Evolutionary conservation across 1,284 basidiomycete species (phyloP).

Genomic region (Trametes hirsuta): DNA sequence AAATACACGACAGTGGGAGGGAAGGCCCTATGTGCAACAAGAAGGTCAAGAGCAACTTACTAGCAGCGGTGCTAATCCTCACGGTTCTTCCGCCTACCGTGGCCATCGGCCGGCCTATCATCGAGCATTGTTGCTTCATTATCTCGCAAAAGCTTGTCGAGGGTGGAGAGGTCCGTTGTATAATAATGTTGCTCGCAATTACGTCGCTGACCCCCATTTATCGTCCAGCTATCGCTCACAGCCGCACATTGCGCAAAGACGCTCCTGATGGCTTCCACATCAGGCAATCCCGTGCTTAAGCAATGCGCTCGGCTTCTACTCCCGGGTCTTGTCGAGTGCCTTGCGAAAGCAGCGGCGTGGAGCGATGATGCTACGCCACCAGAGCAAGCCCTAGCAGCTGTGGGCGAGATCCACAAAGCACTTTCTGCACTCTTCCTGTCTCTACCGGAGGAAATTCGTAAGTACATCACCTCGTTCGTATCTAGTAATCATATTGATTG

Average conservation of each 20-base stretch:
- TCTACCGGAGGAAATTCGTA: slow-evolving; percentile 66
- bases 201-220: not conserved
- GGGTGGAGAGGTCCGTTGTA: slow-evolving; percentile 60
- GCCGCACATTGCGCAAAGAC: slow-evolving; percentile 90
- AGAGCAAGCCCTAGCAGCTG: slow-evolving; percentile 60
- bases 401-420: slow-evolving; percentile 83
- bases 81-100: slow-evolving; percentile 76
- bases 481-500: not conserved
- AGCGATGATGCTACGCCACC: slow-evolving; percentile 56
- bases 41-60: slow-evolving; percentile 91
- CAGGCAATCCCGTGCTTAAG: slow-evolving; percentile 69
- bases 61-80: slow-evolving; percentile 85
- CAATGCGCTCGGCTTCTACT: slow-evolving; percentile 77
- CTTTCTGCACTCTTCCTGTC: slow-evolving; percentile 69
- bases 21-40: slow-evolving; percentile 76
- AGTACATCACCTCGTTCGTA: slow-evolving; percentile 34
- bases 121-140: slow-evolving; percentile 86
- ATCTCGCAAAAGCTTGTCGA: slow-evolving; percentile 79
- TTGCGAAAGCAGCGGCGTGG: slow-evolving; percentile 68
- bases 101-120: slow-evolving; percentile 72
- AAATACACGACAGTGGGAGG: slow-evolving; percentile 59
- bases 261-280: slow-evolving; percentile 65
- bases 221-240: slow-evolving; percentile 69
- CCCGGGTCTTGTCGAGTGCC: slow-evolving; percentile 79
- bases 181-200: slow-evolving; percentile 10